Percentiles rank a stretch among this genome's conserved stretches.
These are phyloP conservation scores for Talaromyces rugulosus DNA, from an alignment of 2,329 filamentous ascomycete species.

Conservation along the genomic window DNA sequence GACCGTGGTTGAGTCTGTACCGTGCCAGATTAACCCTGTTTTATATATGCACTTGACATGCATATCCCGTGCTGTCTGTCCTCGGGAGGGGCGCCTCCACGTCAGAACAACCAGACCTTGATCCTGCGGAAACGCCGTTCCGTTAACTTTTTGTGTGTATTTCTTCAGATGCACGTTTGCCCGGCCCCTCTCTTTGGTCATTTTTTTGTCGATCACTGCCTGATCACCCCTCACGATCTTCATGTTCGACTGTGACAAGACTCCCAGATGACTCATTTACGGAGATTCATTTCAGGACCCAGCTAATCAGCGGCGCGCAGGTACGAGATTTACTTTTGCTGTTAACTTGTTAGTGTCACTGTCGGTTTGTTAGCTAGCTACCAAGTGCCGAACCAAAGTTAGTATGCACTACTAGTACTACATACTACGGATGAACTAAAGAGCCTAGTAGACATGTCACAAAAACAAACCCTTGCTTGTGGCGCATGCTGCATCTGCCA, in stretches of 20 bases:
- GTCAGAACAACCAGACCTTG: too few species aligned
- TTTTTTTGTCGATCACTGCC: neutral
- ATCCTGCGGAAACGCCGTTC: neutral
- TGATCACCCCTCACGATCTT: neutral
- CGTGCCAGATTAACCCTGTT: too few species aligned
- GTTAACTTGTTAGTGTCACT: too few species aligned
- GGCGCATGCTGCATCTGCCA: neutral
- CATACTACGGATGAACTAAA: too few species aligned
- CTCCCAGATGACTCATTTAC: neutral
- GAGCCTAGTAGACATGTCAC: neutral
- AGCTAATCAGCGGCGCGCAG: neutral
- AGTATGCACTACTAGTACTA: too few species aligned
- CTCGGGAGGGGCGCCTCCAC: neutral
- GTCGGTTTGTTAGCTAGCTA: too few species aligned
- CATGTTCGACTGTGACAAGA: too few species aligned
- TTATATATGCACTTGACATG: neutral
- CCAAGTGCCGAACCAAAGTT: too few species aligned
- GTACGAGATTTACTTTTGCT: neutral
- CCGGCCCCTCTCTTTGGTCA: neutral
- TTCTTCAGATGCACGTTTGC: neutral
- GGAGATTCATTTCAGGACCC: neutral
- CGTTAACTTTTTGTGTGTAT: neutral
- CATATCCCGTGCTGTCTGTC: neutral
- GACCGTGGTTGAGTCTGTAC: neutral
- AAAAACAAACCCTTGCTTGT: neutral